A percentile compares a stretch with the other conserved stretches of the same genome.
Evolutionary conservation across 1,284 basidiomycete genomes (phyloP).

Genomic region (Irpex lacteus): DNA sequence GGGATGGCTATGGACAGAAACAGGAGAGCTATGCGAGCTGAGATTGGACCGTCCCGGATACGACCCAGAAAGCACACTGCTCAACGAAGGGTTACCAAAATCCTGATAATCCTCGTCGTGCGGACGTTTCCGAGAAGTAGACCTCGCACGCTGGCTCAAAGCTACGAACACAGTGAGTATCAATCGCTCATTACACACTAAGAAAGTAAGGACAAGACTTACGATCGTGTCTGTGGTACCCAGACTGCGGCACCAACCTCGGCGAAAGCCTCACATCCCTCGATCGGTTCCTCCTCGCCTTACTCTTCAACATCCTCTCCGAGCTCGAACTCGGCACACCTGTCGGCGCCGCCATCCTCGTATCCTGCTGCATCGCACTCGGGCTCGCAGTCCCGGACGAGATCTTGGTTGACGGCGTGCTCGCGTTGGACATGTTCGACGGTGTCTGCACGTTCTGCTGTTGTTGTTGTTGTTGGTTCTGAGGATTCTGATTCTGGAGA

Average conservation of each 20-base stretch:
- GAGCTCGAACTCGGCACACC: conserved; percentile 27
- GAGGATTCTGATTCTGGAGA: conserved; percentile 18
- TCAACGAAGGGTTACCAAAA: conserved; percentile 33
- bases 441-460: conserved; percentile 15
- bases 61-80: conserved; percentile 30
- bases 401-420: conserved; percentile 6
- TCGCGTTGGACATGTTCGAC: conserved; percentile 17
- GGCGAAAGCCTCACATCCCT: conserved; percentile 60
- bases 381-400: conserved; percentile 22
- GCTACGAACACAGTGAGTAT: background rate
- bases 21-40: conserved; percentile 72
- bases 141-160: conserved; percentile 56
- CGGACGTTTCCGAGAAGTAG: conserved; percentile 69
- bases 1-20: conserved; percentile 61
- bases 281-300: conserved; percentile 52
- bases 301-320: conserved; percentile 47
- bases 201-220: conserved; percentile 28
- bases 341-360: conserved; percentile 30
- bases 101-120: conserved; percentile 55
- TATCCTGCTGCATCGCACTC: conserved; percentile 10
- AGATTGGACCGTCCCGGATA: conserved; percentile 36
- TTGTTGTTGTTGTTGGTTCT: background rate
- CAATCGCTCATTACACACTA: too few species aligned
- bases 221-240: conserved; percentile 67
- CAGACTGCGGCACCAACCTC: conserved; percentile 57